A percentile compares a stretch with the other conserved stretches of the same genome.
Conservation (phyloP, 352 stramenopile genomes). For the Phytophthora pluvialis region DNA sequence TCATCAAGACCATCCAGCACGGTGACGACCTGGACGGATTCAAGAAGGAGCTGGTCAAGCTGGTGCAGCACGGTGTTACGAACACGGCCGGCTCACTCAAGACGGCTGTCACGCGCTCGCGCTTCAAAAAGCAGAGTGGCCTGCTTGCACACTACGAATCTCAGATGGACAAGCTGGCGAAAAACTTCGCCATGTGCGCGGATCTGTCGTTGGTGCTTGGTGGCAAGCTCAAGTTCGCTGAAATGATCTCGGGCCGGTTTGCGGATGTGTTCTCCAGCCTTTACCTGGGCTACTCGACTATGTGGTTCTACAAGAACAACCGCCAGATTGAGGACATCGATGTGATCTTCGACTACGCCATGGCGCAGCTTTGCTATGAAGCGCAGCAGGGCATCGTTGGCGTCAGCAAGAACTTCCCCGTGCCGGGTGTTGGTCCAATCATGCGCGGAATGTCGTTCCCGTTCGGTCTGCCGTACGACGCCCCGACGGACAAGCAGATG, state of each 20-base stretch:
- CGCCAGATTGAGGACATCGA: conserved; percentile 95
- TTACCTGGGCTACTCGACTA: conserved; percentile 97
- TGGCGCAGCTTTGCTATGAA: conserved; percentile 96
- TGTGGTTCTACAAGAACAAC: conserved; percentile 97
- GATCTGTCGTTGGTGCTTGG: conserved; percentile 97
- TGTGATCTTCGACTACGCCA: conserved; percentile 96
- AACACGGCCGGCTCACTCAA: conserved; percentile 93
- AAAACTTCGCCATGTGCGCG: conserved; percentile 97
- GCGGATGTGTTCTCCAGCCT: conserved; percentile 97
- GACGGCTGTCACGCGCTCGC: conserved; percentile 89
- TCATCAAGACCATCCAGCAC: conserved; percentile 97
- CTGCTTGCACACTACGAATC: conserved; percentile 96
- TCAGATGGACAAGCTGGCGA: conserved; percentile 95
- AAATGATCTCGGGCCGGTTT: conserved; percentile 97
- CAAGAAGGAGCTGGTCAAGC: conserved; percentile 94
- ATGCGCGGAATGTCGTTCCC: conserved; percentile 97
- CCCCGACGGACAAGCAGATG: conserved; percentile 90
- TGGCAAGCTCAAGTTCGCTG: conserved; percentile 98
- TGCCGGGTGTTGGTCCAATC: conserved; percentile 88
- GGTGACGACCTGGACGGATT: conserved; percentile 94
- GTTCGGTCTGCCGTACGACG: conserved; percentile 93
- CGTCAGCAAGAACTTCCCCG: conserved; percentile 97
- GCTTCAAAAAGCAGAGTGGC: conserved; percentile 89
- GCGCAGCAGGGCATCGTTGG: conserved; percentile 95
- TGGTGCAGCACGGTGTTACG: conserved; percentile 93